Evolutionary conservation across 1,284 basidiomycete genomes (phyloP).

Genomic region (Cerioporus squamosus): DNA sequence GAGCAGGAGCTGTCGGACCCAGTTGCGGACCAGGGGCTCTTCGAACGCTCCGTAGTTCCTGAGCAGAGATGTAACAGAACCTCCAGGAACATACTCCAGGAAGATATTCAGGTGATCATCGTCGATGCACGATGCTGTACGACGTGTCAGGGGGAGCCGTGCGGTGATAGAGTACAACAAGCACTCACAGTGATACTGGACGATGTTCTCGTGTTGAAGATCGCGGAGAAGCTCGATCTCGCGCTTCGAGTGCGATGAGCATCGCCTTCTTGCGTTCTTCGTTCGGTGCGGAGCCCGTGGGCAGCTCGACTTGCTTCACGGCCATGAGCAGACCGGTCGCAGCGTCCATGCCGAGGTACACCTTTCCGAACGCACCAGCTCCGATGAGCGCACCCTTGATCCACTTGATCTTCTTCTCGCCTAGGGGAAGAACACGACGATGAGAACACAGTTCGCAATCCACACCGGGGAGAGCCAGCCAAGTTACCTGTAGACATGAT

Average conservation of each 20-base stretch:
- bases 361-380: slow-evolving; percentile 94
- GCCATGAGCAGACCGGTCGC: slow-evolving; percentile 95
- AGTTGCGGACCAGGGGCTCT: slow-evolving; percentile 92
- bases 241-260: slow-evolving; percentile 91
- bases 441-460: slow-evolving; percentile 6
- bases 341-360: slow-evolving; percentile 98
- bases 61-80: slow-evolving; percentile 91
- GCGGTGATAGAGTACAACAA: background rate
- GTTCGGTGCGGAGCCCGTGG: slow-evolving; percentile 84
- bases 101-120: slow-evolving; percentile 95
- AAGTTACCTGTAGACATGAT: slow-evolving; percentile 70
- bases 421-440: slow-evolving; percentile 27
- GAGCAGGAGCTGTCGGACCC: slow-evolving; percentile 91
- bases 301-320: slow-evolving; percentile 98
- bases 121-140: slow-evolving; percentile 85
- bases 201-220: slow-evolving; percentile 96
- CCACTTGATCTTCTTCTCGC: slow-evolving; percentile 87
- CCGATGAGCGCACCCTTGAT: slow-evolving; percentile 99
- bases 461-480: background rate
- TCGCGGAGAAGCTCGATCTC: slow-evolving; percentile 98
- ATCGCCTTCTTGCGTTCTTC: slow-evolving; percentile 95
- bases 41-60: slow-evolving; percentile 97
- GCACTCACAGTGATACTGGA: slow-evolving; percentile 90
- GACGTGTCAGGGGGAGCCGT: background rate
- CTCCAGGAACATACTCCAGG: slow-evolving; percentile 98